These are phyloP conservation scores for Plasmodium fragile DNA, from an alignment of 169 alveolate species.

Conservation along the genomic window DNA sequence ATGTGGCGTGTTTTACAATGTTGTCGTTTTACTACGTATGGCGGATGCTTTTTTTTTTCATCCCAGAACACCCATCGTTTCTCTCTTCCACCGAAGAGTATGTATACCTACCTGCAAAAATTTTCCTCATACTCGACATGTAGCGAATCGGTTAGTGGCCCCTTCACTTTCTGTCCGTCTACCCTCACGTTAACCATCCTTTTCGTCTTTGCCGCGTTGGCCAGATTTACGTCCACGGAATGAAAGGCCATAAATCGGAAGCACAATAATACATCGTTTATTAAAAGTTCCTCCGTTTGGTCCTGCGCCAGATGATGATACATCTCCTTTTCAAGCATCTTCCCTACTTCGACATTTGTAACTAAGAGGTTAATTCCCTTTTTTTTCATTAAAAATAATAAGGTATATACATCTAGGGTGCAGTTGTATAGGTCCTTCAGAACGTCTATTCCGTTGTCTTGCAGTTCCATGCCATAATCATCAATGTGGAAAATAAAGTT, in stretches of 20 bases:
- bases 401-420: conserved; percentile 26
- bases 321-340: conserved; percentile 1
- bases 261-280: conserved; percentile 60
- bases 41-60: background rate
- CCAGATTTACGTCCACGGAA: background rate
- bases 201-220: background rate
- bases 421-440: conserved; percentile 43
- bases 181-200: background rate
- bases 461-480: conserved; percentile 34
- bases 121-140: conserved; percentile 36
- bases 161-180: background rate
- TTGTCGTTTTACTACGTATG: background rate
- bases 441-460: conserved; percentile 51
- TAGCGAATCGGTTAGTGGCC: conserved; percentile 2
- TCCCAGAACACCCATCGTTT: background rate
- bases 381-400: conserved; percentile 65
- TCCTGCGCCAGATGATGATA: conserved; percentile 19
- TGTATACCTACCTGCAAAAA: conserved; percentile 36
- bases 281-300: conserved; percentile 40
- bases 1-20: background rate
- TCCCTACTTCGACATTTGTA: conserved; percentile 40
- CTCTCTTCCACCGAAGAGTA: background rate
- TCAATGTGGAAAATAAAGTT: conserved; percentile 55
- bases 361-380: conserved; percentile 60
- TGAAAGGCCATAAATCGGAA: conserved; percentile 46